Evolutionary conservation across 306 rosid genomes (phyloP), one percentile per base, ranked within the genome.

Genomic region (Dalbergia cochinchinensis): DNA sequence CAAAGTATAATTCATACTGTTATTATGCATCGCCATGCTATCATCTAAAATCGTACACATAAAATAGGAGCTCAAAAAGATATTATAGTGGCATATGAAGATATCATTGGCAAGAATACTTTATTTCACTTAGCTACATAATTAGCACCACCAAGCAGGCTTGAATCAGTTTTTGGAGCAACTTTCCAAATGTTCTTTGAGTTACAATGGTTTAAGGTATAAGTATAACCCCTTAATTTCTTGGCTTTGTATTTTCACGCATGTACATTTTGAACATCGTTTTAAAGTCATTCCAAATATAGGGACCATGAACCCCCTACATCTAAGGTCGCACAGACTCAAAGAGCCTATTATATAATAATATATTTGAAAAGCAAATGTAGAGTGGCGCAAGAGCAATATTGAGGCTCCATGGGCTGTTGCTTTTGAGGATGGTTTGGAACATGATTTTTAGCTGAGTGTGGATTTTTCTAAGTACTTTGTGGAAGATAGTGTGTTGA

Each of bases 131-230:
- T 81, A 73, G 88, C 86, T 37, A 86, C 84, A 69, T 31, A 69
- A 20, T 42, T 74, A 69, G 88, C 86, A 11, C 86, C 86, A 20
- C 20, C 11, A 1, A 4, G 11, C 48, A 83, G 35, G 31, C 86
- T 85, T 45, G 73, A 85, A 48, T 34, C 74, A 20, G 67, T 85
- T 41, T 74, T 83, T 4, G 88, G 88, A 53, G 88, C 82, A 37
- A 86, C 88, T 61, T 54, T 85, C 31, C 88, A 85, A 44, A 82
- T 85, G 88, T 50, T 53, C 41, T 63, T 44, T 0, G 88, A 85
- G 82, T 3, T 85, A 37, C 3, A 35, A 45, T 85, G 88, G 88
- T 85, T 85, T 69, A 34, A 85, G 86, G 86, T 85, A 78, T 14
- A 11, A 14, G 78, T 79, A 70, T 15, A 18, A 1, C 11, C 39